Percentiles rank a stretch among this genome's conserved stretches.
Conservation (phyloP, 495 filamentous ascomycete species). For the Penicillium roqueforti region DNA sequence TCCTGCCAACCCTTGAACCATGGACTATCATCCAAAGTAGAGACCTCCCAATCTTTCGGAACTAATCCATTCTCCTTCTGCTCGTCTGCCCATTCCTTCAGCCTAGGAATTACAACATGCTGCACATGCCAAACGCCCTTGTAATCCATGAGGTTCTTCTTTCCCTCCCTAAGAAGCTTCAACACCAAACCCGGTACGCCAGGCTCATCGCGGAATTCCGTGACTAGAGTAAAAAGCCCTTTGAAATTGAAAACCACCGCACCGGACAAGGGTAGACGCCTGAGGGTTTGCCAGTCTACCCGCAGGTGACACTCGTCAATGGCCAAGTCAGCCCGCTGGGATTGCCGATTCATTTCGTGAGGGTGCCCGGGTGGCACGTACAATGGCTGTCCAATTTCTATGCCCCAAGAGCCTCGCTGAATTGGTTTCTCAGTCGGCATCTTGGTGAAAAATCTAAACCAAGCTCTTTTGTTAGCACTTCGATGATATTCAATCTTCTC, state of each 20-base stretch:
- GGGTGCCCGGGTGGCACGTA: slow-evolving; percentile 76
- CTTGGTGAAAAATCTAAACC: slow-evolving; percentile 69
- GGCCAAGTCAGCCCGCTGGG: slow-evolving; percentile 53
- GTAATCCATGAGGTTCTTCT: slow-evolving; percentile 72
- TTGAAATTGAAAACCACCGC: slow-evolving; percentile 89
- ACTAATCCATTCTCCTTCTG: slow-evolving; percentile 63
- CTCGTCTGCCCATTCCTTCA: slow-evolving; percentile 66
- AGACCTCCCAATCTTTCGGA: slow-evolving; percentile 61
- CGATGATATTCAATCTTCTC: too few species aligned
- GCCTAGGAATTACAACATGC: slow-evolving; percentile 63
- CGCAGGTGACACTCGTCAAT: slow-evolving; percentile 65
- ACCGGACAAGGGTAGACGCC: slow-evolving; percentile 72
- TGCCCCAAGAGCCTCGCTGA: slow-evolving; percentile 82
- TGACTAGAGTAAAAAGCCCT: slow-evolving; percentile 74
- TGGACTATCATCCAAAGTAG: slow-evolving; percentile 77
- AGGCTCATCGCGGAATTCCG: slow-evolving; percentile 69
- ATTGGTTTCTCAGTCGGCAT: slow-evolving; percentile 72
- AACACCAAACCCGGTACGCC: slow-evolving; percentile 65
- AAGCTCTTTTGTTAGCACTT: neutral
- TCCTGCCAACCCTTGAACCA: slow-evolving; percentile 80
- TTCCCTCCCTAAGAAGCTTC: slow-evolving; percentile 68
- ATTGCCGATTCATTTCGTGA: slow-evolving; percentile 53
- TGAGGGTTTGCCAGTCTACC: slow-evolving; percentile 92
- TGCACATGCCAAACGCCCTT: slow-evolving; percentile 84
- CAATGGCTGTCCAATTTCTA: slow-evolving; percentile 73